Evolutionary conservation across 352 stramenopile genomes (phyloP).

Genomic region (Halophytophthora polymorphica): DNA sequence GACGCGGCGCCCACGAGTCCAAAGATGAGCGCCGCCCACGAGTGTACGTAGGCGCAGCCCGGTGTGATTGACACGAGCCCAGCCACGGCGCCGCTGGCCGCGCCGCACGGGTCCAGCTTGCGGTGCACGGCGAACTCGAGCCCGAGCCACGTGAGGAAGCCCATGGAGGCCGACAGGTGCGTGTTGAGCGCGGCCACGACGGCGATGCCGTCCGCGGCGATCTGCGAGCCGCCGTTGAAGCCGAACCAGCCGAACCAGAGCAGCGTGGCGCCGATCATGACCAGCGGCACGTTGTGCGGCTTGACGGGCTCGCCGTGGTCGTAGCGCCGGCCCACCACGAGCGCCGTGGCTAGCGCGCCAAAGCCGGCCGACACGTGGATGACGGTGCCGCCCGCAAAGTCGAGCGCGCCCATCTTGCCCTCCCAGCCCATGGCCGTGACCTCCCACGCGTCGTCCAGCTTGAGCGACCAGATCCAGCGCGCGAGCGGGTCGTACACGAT

Average conservation of each 20-base stretch:
- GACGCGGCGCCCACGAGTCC: constrained; percentile 55
- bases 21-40: constrained; percentile 69
- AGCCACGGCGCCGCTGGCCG: constrained; percentile 55
- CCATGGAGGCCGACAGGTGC: constrained; percentile 53
- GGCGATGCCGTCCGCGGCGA: constrained; percentile 57
- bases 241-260: constrained; percentile 89
- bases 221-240: constrained; percentile 76
- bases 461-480: constrained; percentile 80
- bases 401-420: constrained; percentile 64
- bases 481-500: constrained; percentile 84
- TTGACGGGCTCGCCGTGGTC: constrained; percentile 70
- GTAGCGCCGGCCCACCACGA: constrained; percentile 73
- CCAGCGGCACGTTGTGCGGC: constrained; percentile 81
- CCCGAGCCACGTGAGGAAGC: constrained; percentile 67
- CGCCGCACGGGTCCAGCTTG: constrained; percentile 65
- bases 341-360: constrained; percentile 60
- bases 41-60: constrained; percentile 65
- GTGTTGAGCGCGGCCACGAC: constrained; percentile 73
- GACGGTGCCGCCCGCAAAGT: constrained; percentile 84
- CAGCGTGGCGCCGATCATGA: constrained; percentile 75
- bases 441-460: constrained; percentile 52
- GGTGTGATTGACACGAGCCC: constrained; percentile 72
- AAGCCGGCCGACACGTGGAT: constrained; percentile 84
- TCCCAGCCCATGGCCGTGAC: constrained; percentile 54
- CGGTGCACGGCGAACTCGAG: constrained; percentile 49